A percentile compares a stretch with the other conserved stretches of the same genome.
phyloP scores from a whole-genome alignment of 345 rosid genomes.

The Erodium maritimum region DNA sequence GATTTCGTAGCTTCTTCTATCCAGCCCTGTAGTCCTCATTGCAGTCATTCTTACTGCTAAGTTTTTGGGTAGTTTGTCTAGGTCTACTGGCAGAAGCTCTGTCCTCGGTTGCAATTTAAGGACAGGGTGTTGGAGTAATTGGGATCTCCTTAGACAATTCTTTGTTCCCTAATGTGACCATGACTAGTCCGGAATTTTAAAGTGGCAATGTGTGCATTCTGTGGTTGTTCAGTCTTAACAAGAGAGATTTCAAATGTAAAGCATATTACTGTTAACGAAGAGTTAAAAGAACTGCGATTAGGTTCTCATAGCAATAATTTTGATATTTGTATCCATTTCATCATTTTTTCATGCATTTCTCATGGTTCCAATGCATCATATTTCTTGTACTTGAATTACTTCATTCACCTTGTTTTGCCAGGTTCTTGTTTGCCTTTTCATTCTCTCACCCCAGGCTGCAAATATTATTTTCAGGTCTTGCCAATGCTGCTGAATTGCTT shows the following conservation, averaged over 20 bases:
- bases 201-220: background rate
- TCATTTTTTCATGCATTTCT: background rate
- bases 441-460: background rate
- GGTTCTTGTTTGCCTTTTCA: background rate
- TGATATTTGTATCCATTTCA: no score
- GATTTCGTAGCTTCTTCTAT: background rate
- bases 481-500: slow-evolving; percentile 64
- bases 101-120: no score
- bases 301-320: no score
- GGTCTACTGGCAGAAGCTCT: no score
- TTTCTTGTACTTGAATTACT: background rate
- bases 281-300: no score
- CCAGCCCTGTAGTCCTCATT: background rate
- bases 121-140: no score
- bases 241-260: no score
- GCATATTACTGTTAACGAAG: no score
- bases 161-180: no score
- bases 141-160: no score
- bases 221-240: background rate
- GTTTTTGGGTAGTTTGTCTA: no score
- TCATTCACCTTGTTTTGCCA: background rate
- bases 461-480: slow-evolving; percentile 45
- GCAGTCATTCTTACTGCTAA: background rate
- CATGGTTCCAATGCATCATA: background rate
- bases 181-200: no score